Percentiles rank a stretch among this genome's conserved stretches.
These are phyloP conservation scores for Rhodotorula sp. DNA, from an alignment of 1,284 basidiomycete genomes.

Conservation along the genomic window DNA sequence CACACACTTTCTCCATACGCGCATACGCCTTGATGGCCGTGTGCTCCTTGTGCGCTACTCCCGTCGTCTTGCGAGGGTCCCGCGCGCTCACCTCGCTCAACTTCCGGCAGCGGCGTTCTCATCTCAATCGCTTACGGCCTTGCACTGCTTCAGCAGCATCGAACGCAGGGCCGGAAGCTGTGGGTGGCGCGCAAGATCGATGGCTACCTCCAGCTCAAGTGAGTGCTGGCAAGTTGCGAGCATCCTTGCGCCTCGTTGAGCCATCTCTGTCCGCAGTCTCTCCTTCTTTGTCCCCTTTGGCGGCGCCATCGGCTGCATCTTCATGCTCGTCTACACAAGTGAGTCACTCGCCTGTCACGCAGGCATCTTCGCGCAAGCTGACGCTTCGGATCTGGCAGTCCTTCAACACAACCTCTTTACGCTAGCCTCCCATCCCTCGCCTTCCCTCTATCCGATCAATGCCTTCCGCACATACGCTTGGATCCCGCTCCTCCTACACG, in stretches of 20 bases:
- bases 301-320: neutral
- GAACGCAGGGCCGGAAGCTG: too few relatives aligned
- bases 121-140: neutral
- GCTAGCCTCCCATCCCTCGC: neutral
- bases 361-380: neutral
- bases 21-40: neutral
- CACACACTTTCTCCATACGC: neutral
- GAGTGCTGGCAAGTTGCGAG: neutral
- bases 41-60: neutral
- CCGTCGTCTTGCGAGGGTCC: too few relatives aligned
- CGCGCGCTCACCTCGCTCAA: neutral
- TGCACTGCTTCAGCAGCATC: too few relatives aligned
- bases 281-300: neutral
- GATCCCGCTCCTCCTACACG: constrained; percentile 8
- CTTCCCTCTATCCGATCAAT: neutral
- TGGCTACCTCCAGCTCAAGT: constrained; percentile 11
- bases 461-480: constrained; percentile 4
- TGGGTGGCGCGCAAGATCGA: constrained; percentile 8
- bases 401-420: constrained; percentile 7
- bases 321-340: constrained; percentile 10
- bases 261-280: neutral
- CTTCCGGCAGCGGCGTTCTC: neutral
- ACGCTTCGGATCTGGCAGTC: neutral
- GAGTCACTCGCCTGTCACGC: neutral
- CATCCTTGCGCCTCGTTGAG: neutral